Evolutionary conservation across 2,329 filamentous ascomycete species (phyloP), one percentile per base, ranked within the genome.

Genomic region (Periconia sp.): DNA sequence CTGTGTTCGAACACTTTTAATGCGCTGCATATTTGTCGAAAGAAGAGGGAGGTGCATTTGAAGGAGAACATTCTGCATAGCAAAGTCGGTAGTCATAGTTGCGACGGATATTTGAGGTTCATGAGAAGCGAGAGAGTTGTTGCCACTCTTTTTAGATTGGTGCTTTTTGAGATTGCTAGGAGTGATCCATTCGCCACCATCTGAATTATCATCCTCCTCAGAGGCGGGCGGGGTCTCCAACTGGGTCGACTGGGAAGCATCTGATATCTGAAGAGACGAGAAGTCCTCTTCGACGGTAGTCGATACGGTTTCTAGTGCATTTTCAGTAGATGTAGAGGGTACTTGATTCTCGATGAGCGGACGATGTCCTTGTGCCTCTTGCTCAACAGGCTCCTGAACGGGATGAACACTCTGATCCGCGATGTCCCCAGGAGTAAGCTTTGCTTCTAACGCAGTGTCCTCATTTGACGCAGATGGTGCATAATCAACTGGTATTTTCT

Each of bases 31-130:
- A 12, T 83, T 81, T 0, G 89, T 82, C 0, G 92, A 91, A 45
- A 96, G 80, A 9, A 96, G 83, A 66, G 94, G 89, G 35, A 99
- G 82, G 73, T 96, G 96, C 77, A 97, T 95, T 57, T 95, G 89
- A 4, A 99, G 80, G 2, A 94, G 82, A 6, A 97, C 91, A 68
- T 97, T 97, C 74, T 97, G 92, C 89, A 99, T 95, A 41, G 94
- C 92, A 72, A 89, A 97, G 76, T 99, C 94, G 42, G 88, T 91
- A 1, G 94, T 97, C 64, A 97, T 86, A 31, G 92, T 85, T n/a
- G 91, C 92, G 12, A 89, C 89, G 70, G 95, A 86, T 57, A 96
- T 86, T 10, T 82, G 83, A 24, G 82, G 78, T 40, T 82, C 77
- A 8, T 39, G n/a, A 6, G 12, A 54, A 69, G 35, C 78, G 72